These are phyloP conservation scores for Aspergillus sp. DNA, from an alignment of 2,329 filamentous ascomycete genomes.

Conservation along the genomic window DNA sequence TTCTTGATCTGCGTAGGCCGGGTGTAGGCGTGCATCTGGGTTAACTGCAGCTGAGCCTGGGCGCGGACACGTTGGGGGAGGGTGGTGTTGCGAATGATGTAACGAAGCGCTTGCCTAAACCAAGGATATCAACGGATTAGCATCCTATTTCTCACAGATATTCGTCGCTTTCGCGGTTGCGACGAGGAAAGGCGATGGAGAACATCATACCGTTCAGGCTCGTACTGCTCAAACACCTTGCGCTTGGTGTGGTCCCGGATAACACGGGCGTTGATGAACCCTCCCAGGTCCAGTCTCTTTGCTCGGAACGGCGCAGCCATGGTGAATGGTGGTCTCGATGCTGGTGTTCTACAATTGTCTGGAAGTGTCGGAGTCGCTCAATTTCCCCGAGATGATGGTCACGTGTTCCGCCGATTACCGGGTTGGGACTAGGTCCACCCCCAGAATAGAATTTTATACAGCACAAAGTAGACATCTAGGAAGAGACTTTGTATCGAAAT, in stretches of 20 bases:
- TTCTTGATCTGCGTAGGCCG: constrained; percentile 91
- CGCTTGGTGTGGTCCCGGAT: constrained; percentile 97
- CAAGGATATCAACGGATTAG: constrained; percentile 1
- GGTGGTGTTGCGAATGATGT: constrained; percentile 89
- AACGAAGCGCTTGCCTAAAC: constrained; percentile 81
- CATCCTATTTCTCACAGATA: neutral
- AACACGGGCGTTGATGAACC: constrained; percentile 79
- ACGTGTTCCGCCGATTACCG: constrained; percentile 12
- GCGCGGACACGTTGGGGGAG: constrained; percentile 78
- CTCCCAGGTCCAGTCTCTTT: constrained; percentile 85
- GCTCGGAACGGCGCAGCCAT: constrained; percentile 79
- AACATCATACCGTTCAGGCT: constrained; percentile 73
- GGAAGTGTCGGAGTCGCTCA: constrained; percentile 1
- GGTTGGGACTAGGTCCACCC: constrained; percentile 24
- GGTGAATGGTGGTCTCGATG: constrained; percentile 30
- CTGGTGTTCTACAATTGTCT: too few species aligned
- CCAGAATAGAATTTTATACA: neutral
- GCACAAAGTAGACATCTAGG: neutral
- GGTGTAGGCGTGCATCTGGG: constrained; percentile 95
- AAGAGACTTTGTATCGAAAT: too few species aligned
- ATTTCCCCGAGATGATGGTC: constrained; percentile 9
- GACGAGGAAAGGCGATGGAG: neutral
- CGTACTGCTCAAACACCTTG: constrained; percentile 81
- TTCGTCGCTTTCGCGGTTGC: neutral
- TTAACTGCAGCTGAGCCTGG: constrained; percentile 87